Percentiles rank a stretch among this genome's conserved stretches.
Evolutionary conservation across 1,139 yeast genomes (phyloP).

Genomic region (Yamadazyma trypodendri): DNA sequence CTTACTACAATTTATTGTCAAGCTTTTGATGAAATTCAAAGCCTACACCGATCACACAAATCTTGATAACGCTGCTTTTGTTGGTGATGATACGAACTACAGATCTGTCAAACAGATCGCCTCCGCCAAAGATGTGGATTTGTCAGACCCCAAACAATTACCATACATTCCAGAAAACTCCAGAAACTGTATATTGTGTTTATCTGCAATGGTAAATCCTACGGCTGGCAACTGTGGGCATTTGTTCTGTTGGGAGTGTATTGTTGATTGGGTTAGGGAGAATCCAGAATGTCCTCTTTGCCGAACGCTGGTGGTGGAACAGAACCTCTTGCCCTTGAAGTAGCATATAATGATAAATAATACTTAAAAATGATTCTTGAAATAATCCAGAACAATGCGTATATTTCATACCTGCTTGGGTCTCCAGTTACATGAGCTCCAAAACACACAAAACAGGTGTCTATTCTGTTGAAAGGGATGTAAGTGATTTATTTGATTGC

Average conservation of each 20-base stretch:
- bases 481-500: too few relatives aligned
- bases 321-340: constrained; percentile 67
- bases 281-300: constrained; percentile 92
- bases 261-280: constrained; percentile 86
- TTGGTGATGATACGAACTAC: constrained; percentile 10
- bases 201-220: constrained; percentile 78
- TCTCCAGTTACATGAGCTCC: too few relatives aligned
- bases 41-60: constrained; percentile 23
- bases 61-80: constrained; percentile 15
- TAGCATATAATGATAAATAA: constrained; percentile 19
- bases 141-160: constrained; percentile 55
- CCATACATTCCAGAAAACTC: constrained; percentile 72
- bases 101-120: constrained; percentile 18
- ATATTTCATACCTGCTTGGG: too few relatives aligned
- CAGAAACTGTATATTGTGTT: constrained; percentile 79
- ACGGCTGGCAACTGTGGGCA: constrained; percentile 91
- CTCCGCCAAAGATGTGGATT: constrained; percentile 33
- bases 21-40: constrained; percentile 35
- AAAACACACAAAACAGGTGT: too few relatives aligned
- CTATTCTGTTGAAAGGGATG: too few relatives aligned
- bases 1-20: constrained; percentile 56
- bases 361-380: too few relatives aligned
- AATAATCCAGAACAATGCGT: too few relatives aligned
- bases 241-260: constrained; percentile 88
- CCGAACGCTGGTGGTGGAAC: constrained; percentile 71